Conservation (phyloP, 116 monocot genomes). For the Thalassia testudinum region DNA sequence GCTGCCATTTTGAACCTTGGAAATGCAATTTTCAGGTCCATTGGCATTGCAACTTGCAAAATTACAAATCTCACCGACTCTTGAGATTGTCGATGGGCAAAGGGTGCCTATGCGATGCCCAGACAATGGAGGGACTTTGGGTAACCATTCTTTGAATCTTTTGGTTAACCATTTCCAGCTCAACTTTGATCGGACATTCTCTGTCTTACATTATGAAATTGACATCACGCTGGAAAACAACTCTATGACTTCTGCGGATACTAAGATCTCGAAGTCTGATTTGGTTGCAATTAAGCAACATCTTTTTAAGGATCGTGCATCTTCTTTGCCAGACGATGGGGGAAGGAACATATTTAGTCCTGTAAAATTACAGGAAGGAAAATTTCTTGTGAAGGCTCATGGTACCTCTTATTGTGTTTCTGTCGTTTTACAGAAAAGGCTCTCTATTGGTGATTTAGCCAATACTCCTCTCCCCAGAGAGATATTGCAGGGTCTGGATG, state of each 20-base stretch:
- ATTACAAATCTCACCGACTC: too few relatives aligned
- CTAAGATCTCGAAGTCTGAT: background rate
- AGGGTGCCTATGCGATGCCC: slow-evolving; percentile 1
- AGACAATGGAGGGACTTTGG: background rate
- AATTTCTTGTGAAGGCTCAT: background rate
- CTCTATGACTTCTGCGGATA: too few relatives aligned
- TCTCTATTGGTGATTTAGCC: background rate
- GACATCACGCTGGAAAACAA: slow-evolving; percentile 1
- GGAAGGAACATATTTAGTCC: slow-evolving; percentile 4
- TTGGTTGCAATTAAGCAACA: slow-evolving; percentile 5
- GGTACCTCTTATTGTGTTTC: background rate
- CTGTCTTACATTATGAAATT: slow-evolving; percentile 8
- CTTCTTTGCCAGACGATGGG: slow-evolving; percentile 3
- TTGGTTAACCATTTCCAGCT: slow-evolving; percentile 12
- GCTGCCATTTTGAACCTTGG: too few relatives aligned
- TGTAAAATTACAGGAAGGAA: background rate
- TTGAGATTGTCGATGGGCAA: too few relatives aligned
- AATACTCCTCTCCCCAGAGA: background rate
- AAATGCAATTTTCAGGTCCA: too few relatives aligned
- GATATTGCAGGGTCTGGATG: slow-evolving; percentile 10
- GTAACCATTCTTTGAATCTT: background rate
- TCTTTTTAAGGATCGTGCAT: background rate
- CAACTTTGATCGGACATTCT: background rate
- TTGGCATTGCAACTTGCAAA: too few relatives aligned
- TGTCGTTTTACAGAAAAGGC: slow-evolving; percentile 1